Percentiles rank a stretch among this genome's conserved stretches.
phyloP scores from a whole-genome alignment of 2,329 filamentous ascomycete species.

The Anisogramma anomala region DNA sequence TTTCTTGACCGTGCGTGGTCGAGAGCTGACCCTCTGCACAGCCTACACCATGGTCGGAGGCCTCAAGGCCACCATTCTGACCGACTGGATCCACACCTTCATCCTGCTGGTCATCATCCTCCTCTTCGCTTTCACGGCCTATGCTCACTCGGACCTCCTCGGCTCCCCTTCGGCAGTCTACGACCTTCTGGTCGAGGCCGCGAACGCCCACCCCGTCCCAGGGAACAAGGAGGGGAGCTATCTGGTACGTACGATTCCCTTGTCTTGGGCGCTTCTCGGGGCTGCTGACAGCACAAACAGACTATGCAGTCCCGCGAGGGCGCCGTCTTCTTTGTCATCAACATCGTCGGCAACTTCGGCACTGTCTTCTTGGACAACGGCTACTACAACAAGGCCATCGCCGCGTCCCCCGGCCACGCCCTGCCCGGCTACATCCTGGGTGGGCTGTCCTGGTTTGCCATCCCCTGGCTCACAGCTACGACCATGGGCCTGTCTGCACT shows the following conservation, averaged over 20 bases:
- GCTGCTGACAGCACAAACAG: not conserved
- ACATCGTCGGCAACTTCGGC: constrained; percentile 72
- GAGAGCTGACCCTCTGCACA: not conserved
- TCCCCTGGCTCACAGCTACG: constrained; percentile 80
- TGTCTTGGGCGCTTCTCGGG: not conserved
- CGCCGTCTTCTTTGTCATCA: constrained; percentile 81
- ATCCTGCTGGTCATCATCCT: constrained; percentile 76
- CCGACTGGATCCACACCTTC: constrained; percentile 80
- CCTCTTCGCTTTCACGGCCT: constrained; percentile 71
- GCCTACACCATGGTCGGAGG: constrained; percentile 68
- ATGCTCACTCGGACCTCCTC: constrained; percentile 59
- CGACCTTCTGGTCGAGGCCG: constrained; percentile 61
- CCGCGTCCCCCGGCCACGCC: constrained; percentile 72
- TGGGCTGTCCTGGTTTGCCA: constrained; percentile 82
- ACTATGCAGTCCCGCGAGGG: constrained; percentile 77
- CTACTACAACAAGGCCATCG: constrained; percentile 91
- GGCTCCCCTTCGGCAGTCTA: constrained; percentile 70
- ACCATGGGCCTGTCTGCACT: constrained; percentile 78
- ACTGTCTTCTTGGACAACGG: constrained; percentile 70
- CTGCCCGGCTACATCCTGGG: constrained; percentile 82
- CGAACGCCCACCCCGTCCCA: constrained; percentile 57
- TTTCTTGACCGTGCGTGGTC: not conserved
- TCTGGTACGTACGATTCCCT: constrained; percentile 27
- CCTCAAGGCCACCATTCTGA: constrained; percentile 79
- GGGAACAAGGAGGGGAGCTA: constrained; percentile 77